Percentiles rank a stretch among this genome's conserved stretches.
These are phyloP conservation scores for Rhizophora apiculata DNA, from an alignment of 345 rosid genomes.

Conservation along the genomic window DNA sequence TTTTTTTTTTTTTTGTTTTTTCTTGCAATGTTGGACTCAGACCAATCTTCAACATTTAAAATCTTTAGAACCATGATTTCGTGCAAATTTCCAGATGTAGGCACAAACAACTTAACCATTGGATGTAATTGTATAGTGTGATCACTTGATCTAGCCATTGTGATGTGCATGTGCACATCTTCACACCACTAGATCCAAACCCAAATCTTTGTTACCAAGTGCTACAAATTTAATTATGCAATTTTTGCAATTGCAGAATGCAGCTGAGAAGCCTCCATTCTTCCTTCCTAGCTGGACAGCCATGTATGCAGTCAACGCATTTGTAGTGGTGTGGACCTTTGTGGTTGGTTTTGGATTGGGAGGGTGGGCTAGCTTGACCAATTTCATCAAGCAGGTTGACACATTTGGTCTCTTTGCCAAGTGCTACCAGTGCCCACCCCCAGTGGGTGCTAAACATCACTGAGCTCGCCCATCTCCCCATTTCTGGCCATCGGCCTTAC, in stretches of 20 bases:
- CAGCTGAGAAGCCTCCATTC: slow-evolving; percentile 31
- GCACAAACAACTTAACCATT: too few relatives aligned
- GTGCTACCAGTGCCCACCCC: slow-evolving; percentile 74
- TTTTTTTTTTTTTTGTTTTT: too few relatives aligned
- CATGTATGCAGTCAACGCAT: slow-evolving; percentile 25
- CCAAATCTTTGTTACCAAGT: too few relatives aligned
- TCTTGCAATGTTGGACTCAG: too few relatives aligned
- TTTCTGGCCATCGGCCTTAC: neutral
- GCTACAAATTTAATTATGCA: neutral
- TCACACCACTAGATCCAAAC: too few relatives aligned
- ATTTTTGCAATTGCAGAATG: slow-evolving; percentile 23
- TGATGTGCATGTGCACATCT: too few relatives aligned
- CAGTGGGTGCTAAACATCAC: slow-evolving; percentile 29
- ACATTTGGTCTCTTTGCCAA: slow-evolving; percentile 87
- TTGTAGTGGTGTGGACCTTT: slow-evolving; percentile 25
- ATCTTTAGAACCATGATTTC: too few relatives aligned
- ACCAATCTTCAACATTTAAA: too few relatives aligned
- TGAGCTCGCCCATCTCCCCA: slow-evolving; percentile 13
- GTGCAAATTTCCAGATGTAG: too few relatives aligned
- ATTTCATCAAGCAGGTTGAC: slow-evolving; percentile 67
- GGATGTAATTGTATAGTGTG: too few relatives aligned
- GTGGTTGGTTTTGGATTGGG: slow-evolving; percentile 35
- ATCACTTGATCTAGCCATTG: too few relatives aligned
- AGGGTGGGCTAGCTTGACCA: slow-evolving; percentile 37
- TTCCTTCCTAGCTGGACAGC: slow-evolving; percentile 34